Evolutionary conservation across 2,329 filamentous ascomycete genomes (phyloP), one percentile per base, ranked within the genome.

Genomic region (Zymoseptoria crescenta): DNA sequence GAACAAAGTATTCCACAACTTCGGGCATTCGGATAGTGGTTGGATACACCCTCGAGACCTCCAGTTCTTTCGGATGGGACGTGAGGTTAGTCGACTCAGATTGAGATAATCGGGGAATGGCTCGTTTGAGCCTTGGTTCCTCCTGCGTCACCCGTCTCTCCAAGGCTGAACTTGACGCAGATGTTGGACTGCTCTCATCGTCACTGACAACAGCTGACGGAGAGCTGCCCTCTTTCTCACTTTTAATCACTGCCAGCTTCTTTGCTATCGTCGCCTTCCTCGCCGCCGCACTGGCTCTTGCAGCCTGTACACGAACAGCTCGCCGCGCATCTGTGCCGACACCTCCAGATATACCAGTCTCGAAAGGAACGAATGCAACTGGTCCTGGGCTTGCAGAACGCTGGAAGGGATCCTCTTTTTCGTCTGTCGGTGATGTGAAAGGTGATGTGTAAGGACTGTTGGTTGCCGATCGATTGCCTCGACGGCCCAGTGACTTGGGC

Each of bases 311-410:
- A 20, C 65, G 62, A 35, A 67, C 64, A 4, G 65, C 65, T 54
- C 59, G 61, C 21, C 64, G 52, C 4, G 56, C 61, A 21, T 65
- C 65, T 35, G 57, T 61, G 59, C 60, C 64, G 21, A 65, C 54
- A 20, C 61, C 61, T 16, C 59, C 59, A 9, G 59, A 56, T n/a
- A 58, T 62, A 19, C 65, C 62, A n/a, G 58, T 59, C 30, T 64
- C 54, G 54, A 67, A 66, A 10, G 64, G 60, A 2, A 67, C 65
- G 52, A 67, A 67, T 10, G 65, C 63, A 27, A 63, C 27, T 7
- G 45, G 45, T 56, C 19, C 45, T 6, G 45, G 54, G 16, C 45
- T 50, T 56, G n/a, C n/a, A 9, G 30, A 19, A 8, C 54, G 54
- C 13, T n/a, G 16, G 20, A 49, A 13, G 13, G 60, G 60, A 21